Conservation (phyloP, 768 basidiomycete genomes). For the Trametes gibbosa region DNA sequence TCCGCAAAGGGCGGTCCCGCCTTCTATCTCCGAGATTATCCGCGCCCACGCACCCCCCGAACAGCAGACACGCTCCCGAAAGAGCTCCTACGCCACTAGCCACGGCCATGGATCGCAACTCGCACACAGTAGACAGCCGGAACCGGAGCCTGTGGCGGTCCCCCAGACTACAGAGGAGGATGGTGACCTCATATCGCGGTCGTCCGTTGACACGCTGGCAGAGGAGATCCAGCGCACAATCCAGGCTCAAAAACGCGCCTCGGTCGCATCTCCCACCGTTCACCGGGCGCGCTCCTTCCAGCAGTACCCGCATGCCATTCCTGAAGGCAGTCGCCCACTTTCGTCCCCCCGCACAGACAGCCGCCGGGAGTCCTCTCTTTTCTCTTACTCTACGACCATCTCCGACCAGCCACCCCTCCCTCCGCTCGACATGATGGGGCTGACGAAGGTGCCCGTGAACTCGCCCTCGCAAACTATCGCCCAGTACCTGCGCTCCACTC, state of each 20-base stretch:
- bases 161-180: conserved; percentile 54
- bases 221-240: conserved; percentile 76
- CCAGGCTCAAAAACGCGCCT: conserved; percentile 49
- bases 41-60: conserved; percentile 66
- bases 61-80: conserved; percentile 44
- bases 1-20: conserved; percentile 50
- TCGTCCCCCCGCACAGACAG: conserved; percentile 22
- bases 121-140: conserved; percentile 47
- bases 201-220: conserved; percentile 85
- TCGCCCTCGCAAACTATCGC: conserved; percentile 70
- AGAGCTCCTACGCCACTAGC: conserved; percentile 48
- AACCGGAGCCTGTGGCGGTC: conserved; percentile 50
- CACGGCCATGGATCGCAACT: conserved; percentile 38
- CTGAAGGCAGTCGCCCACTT: conserved; percentile 17
- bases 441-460: conserved; percentile 45
- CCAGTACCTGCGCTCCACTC: conserved; percentile 81
- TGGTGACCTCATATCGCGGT: conserved; percentile 66
- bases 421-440: conserved; percentile 27
- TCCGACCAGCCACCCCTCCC: conserved; percentile 27
- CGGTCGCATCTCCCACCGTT: conserved; percentile 34
- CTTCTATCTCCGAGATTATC: conserved; percentile 88
- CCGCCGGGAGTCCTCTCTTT: conserved; percentile 27
- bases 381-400: conserved; percentile 25
- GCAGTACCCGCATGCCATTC: conserved; percentile 22
- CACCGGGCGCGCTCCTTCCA: conserved; percentile 29